phyloP scores from a whole-genome alignment of 305 asterid species.

The Fraxinus albicans region DNA sequence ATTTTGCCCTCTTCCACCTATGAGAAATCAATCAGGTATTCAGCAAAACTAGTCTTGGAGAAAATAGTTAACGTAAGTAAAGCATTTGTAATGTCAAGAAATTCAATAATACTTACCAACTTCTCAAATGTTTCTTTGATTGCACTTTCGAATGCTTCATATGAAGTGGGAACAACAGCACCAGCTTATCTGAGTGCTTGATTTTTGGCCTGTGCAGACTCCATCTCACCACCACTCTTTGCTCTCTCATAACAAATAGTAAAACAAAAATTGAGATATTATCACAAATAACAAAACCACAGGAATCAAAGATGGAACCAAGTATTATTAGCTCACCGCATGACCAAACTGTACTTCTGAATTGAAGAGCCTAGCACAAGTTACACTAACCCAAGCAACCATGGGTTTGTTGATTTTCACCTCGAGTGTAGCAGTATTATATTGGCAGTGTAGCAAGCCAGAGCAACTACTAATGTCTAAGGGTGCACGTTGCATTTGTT shows the following conservation, averaged over 20 bases:
- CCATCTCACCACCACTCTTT: conserved; percentile 98
- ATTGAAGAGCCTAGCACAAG: conserved; percentile 93
- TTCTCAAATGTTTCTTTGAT: conserved; percentile 75
- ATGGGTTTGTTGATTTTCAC: conserved; percentile 94
- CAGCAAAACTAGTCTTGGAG: background rate
- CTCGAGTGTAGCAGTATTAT: conserved; percentile 32
- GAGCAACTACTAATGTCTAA: background rate
- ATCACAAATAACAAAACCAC: conserved; percentile 7
- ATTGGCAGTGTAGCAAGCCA: background rate
- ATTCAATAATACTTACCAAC: conserved; percentile 44
- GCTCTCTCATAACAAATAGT: conserved; percentile 65
- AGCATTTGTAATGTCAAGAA: background rate
- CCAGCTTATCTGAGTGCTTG: conserved; percentile 90
- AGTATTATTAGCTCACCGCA: conserved; percentile 64
- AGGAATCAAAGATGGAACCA: background rate
- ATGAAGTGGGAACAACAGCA: conserved; percentile 94
- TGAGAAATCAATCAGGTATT: background rate
- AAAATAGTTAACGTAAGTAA: background rate
- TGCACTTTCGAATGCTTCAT: conserved; percentile 80
- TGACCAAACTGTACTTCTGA: conserved; percentile 99
- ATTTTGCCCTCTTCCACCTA: conserved; percentile 73
- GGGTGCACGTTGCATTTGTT: conserved; percentile 29
- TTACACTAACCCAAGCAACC: conserved; percentile 99
- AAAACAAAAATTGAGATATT: conserved; percentile 23
- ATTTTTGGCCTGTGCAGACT: conserved; percentile 98